Base-by-base conservation (phyloP, 2,329 filamentous ascomycete species). In the Clonostachys rosea region DNA sequence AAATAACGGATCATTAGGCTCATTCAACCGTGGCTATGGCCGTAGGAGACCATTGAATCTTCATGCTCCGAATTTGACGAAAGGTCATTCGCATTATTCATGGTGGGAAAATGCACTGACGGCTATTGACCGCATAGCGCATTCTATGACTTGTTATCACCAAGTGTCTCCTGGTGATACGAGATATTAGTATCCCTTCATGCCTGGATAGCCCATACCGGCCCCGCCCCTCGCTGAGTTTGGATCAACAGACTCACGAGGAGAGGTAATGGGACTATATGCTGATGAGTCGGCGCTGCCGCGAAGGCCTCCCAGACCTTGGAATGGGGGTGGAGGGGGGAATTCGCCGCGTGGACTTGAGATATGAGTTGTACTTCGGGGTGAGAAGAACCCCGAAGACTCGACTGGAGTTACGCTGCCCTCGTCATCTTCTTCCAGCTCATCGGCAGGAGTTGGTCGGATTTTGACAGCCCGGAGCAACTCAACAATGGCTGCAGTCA, bases 391-490 rank as follows among this genome's bases (percentile, higher is more conserved):
- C 16, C 81, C 81, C 2, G 78, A 78, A 7, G 82, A 84, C 48
- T 87, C 84, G 39, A 86, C 76, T 1, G 86, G 83, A 6, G 81
- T 83, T 10, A 81, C 67, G 9, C 76, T 78, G 45, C 78, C 81
- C 45, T 90, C 86, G 44, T 90, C 86, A 46, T 90, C 86, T 18
- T 87, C 82, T 46, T 90, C 86, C n/a, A 94, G 70, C 59, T 95
- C 89, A 42, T 82, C 82, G 2, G 77, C 76, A 3, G 87, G 84
- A 0, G 89, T 94, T 9, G 83, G 76, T 34, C 87, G 81, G 54
- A 97, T 89, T 68, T 95, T 96, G 59, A 90, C 91, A 6, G 81
- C 73, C 43, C 89, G 86, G 46, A 96, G 76, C 13, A 97, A 77
- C 57, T 96, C 91, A 17, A 99, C 84, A 20, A 97, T 78, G 3